Evolutionary conservation across 805 yeast species (phyloP), one percentile per base, ranked within the genome.

Genomic region (Kodamaea kaohsiungensis): DNA sequence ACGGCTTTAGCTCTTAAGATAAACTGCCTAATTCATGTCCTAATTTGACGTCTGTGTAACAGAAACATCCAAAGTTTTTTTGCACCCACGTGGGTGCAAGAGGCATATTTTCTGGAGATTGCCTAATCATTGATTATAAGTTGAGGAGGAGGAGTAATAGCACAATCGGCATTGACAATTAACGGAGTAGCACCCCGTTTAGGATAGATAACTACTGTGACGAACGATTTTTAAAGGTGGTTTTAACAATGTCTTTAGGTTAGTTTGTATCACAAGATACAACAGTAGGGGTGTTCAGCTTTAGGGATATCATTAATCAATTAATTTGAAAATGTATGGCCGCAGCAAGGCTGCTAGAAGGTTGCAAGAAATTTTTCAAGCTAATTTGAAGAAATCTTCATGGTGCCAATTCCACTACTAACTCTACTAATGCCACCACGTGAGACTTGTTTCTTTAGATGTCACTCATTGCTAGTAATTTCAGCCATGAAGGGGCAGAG

Each of bases 71-170:
- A 4, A n/a, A 10, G 19, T 1, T 7, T n/a, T 19, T 48, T 48
- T 48, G 50, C 50, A 48, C 50, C 50, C 51, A 48, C 51, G 51
- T 48, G 51, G 51, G 51, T 5, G 2, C 22, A 25, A 15, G 30
- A 30, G 3, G 30, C 35, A 10, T 30, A 30, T 30, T 30, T 30
- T 30, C 35, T 30, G 35, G 3, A 12, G 35, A 30, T 30, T 30
- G 10, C 35, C 35, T 30, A 30, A 30, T 30, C 35, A 22, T 30
- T 30, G 35, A 30, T 30, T 30, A 30, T 8, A 30, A 8, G n/a
- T n/a, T n/a, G n/a, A n/a, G n/a, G n/a, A n/a, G n/a, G 13, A 9
- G 35, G 35, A 30, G 35, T 12, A 9, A 3, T 30, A 9, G 10
- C 35, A 30, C 35, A 30, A 30, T 8, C 35, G 8, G 13, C 13